Evolutionary conservation across 2,329 filamentous ascomycete species (phyloP), one percentile per base, ranked within the genome.

Genomic region (Periglandula ipomoeae): DNA sequence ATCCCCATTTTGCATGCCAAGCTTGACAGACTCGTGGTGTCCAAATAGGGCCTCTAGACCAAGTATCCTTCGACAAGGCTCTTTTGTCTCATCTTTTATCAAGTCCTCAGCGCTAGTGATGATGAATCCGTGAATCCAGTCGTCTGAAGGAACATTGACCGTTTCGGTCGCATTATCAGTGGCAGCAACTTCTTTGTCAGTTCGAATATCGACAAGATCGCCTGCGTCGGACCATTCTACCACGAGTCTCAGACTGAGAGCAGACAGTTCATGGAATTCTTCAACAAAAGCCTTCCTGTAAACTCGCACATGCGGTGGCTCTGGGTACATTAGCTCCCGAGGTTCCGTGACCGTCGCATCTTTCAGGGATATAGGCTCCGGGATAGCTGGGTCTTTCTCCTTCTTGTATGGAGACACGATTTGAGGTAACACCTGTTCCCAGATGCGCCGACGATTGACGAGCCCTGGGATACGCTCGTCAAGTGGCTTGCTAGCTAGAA

Each of bases 371-470:
- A 34, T 13, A 32, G 43, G 43, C 23, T 32, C 43, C 22, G 26
- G n/a, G 15, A 17, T 15, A 15, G 19, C 17, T 19, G 24, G 15
- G 23, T 26, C 34, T 34, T 35, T 45, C 26, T 5, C 30, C 43
- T 45, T 15, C 10, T 17, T n/a, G 6, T 45, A 32, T 15, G 30
- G n/a, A 15, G 9, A 8, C 15, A 20, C 20, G 34, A 32, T 23
- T 10, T 32, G 43, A 5, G 6, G 23, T 19, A 45, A n/a, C 15
- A 23, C 34, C 24, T 20, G 9, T 15, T 45, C n/a, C 43, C 43
- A 45, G 23, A 45, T 45, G n/a, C 43, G 23, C 24, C 43, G 43
- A 23, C 43, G 43, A 11, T 45, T 45, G 17, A 19, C 43, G 13
- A 45, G 43, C n/a, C 43, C 43, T 2, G 11, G 4, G 5, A 35